phyloP scores from a whole-genome alignment of 495 filamentous ascomycete species.

The Platismatia glauca region DNA sequence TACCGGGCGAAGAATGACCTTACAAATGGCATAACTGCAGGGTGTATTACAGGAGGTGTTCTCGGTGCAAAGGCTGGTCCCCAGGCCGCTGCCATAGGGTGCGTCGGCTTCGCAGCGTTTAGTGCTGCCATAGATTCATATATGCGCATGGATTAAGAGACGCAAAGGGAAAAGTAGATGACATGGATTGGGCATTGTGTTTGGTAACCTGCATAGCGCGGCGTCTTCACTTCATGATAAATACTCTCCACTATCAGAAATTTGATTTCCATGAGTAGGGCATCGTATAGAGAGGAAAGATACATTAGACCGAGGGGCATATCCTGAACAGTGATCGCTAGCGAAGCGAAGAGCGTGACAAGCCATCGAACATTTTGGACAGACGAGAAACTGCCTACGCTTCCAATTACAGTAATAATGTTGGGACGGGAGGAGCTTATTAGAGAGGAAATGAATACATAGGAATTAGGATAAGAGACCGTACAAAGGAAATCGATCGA shows the following conservation, averaged over 20 bases:
- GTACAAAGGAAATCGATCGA: not conserved
- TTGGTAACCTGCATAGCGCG: slow-evolving; percentile 14
- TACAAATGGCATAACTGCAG: slow-evolving; percentile 75
- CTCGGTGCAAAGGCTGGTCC: slow-evolving; percentile 79
- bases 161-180: slow-evolving; percentile 2
- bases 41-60: slow-evolving; percentile 85
- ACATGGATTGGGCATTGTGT: not conserved
- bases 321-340: not conserved
- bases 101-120: slow-evolving; percentile 92
- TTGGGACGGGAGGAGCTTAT: not conserved
- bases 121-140: slow-evolving; percentile 90
- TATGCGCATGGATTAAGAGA: slow-evolving; percentile 52
- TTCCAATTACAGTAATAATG: too few species aligned
- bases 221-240: not conserved
- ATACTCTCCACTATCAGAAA: not conserved
- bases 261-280: not conserved
- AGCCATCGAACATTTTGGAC: not conserved
- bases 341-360: not conserved
- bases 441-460: too few species aligned
- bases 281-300: too few species aligned
- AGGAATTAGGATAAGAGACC: too few species aligned
- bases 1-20: slow-evolving; percentile 89
- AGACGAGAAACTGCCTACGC: not conserved
- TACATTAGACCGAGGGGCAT: too few species aligned
- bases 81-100: slow-evolving; percentile 80